Conservation (phyloP, 805 yeast genomes). For the Candida pini region DNA sequence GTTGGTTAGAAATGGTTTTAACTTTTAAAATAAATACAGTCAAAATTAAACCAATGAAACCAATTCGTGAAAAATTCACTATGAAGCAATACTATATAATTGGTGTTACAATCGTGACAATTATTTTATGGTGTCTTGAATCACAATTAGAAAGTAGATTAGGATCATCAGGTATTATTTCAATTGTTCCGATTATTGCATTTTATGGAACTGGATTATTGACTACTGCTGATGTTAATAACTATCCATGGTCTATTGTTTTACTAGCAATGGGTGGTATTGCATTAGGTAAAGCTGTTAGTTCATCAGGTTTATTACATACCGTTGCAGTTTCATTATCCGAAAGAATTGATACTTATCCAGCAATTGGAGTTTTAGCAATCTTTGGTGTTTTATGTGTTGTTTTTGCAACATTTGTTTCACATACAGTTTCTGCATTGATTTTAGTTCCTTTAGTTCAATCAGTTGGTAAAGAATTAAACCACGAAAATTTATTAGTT, state of each 20-base stretch:
- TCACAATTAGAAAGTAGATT: slow-evolving; percentile 36
- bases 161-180: slow-evolving; percentile 44
- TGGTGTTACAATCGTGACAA: slow-evolving; percentile 37
- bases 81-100: slow-evolving; percentile 39
- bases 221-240: slow-evolving; percentile 43
- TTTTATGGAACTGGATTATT: slow-evolving; percentile 47
- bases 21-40: slow-evolving; percentile 48
- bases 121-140: slow-evolving; percentile 44
- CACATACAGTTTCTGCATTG: slow-evolving; percentile 51
- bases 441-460: slow-evolving; percentile 46
- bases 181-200: slow-evolving; percentile 41
- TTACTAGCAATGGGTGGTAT: slow-evolving; percentile 52
- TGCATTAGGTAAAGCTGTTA: slow-evolving; percentile 46
- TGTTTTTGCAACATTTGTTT: slow-evolving; percentile 49
- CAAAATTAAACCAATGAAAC: slow-evolving; percentile 41
- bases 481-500: slow-evolving; percentile 42
- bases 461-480: slow-evolving; percentile 41
- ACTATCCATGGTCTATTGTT: slow-evolving; percentile 51
- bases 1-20: slow-evolving; percentile 45
- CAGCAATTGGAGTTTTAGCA: slow-evolving; percentile 39
- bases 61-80: slow-evolving; percentile 41
- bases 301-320: slow-evolving; percentile 41
- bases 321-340: slow-evolving; percentile 43
- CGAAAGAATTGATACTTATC: slow-evolving; percentile 34
- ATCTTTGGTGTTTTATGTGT: slow-evolving; percentile 45